phyloP scores from a whole-genome alignment of 495 filamentous ascomycete genomes.

The Trichoderma asperelloides region DNA sequence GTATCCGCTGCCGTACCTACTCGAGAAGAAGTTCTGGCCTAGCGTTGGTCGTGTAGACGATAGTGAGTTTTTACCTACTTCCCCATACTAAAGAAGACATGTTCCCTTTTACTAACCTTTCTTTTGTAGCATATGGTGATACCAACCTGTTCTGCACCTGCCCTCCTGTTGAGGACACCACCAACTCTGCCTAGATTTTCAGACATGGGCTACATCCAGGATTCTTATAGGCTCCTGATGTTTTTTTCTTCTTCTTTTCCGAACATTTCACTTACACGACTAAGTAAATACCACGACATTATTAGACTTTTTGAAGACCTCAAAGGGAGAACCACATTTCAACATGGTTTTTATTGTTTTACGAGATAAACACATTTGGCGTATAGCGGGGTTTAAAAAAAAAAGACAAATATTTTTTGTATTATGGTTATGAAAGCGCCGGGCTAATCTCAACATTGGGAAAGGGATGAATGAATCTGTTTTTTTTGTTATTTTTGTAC shows the following conservation, averaged over 20 bases:
- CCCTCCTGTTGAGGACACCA: slow-evolving; percentile 65
- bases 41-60: slow-evolving; percentile 84
- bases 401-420: not conserved
- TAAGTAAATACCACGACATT: not conserved
- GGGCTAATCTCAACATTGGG: slow-evolving; percentile 6
- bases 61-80: slow-evolving; percentile 44
- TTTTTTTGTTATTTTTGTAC: not conserved
- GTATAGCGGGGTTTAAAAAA: not conserved
- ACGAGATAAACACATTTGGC: not conserved
- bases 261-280: not conserved
- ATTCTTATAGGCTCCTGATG: not conserved
- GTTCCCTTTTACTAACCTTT: slow-evolving; percentile 11
- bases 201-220: not conserved
- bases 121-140: slow-evolving; percentile 67
- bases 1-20: slow-evolving; percentile 76
- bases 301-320: not conserved
- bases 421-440: slow-evolving; percentile 1
- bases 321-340: not conserved
- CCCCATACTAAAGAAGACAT: not conserved
- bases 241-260: not conserved
- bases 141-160: slow-evolving; percentile 94
- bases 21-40: slow-evolving; percentile 99
- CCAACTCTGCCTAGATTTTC: slow-evolving; percentile 10
- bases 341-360: not conserved
- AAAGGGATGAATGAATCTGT: not conserved